These are phyloP conservation scores for Erodium moschatum DNA, from an alignment of 441 rosid genomes.

Conservation along the genomic window DNA sequence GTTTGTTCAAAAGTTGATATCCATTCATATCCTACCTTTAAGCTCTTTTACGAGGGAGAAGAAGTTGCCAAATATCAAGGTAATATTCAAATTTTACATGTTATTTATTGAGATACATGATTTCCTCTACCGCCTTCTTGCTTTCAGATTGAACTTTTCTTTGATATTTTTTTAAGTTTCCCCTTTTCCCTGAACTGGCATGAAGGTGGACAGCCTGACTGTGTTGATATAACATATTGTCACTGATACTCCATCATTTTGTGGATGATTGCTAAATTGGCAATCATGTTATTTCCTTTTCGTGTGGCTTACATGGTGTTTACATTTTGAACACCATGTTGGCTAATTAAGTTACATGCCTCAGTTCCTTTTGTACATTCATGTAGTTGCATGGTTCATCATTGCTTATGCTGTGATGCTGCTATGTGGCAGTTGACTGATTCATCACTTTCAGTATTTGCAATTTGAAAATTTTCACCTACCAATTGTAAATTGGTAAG, in stretches of 20 bases:
- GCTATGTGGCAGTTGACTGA: too few species aligned
- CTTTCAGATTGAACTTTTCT: neutral
- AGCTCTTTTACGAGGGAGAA: conserved; percentile 82
- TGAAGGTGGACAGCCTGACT: neutral
- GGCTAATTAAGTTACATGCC: neutral
- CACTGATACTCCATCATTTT: neutral
- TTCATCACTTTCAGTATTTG: too few species aligned
- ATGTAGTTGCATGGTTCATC: neutral
- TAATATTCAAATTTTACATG: conserved; percentile 21
- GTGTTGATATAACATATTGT: neutral
- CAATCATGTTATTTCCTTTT: neutral
- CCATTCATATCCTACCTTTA: conserved; percentile 91
- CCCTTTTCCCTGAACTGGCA: neutral
- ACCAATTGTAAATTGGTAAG: neutral
- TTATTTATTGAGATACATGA: neutral
- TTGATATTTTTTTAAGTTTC: neutral
- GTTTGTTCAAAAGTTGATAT: conserved; percentile 80
- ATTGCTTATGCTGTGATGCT: neutral
- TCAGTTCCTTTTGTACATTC: neutral
- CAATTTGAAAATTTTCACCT: neutral
- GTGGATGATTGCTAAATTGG: neutral
- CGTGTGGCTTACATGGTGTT: neutral
- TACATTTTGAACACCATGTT: neutral
- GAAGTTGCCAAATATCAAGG: conserved; percentile 88
- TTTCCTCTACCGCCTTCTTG: neutral